Evolutionary conservation across 306 rosid genomes (phyloP), one percentile per base, ranked within the genome.

Genomic region (Albizia julibrissin): DNA sequence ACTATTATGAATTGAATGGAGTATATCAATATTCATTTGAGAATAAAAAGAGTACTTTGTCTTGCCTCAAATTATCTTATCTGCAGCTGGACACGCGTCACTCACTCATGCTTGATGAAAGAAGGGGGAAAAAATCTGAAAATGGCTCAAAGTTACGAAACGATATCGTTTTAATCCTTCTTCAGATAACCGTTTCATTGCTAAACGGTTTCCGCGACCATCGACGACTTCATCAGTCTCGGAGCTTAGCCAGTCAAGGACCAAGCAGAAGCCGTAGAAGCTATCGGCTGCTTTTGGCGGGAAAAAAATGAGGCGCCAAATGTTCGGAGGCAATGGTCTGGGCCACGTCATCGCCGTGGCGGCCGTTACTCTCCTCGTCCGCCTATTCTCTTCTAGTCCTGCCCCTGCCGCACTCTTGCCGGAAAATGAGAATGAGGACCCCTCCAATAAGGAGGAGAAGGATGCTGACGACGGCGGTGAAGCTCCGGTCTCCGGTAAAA

Each of bases 301-400:
- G 90, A 87, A 91, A 80, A 92, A 65, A 72, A 84, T 37, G 14
- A 0, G 87, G 65, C 85, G 82, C 73, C 93, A 91, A 84, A 40
- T 86, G 76, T 39, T 93, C 50, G 91, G 93, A 33, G 90, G 92
- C 52, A 89, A 86, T 67, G 93, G 96, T 33, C 18, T 95, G 1
- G 97, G 91, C 54, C 97, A 89, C 85, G 84, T 91, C 47, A 84
- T 91, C n/a, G 83, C 88, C 33, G 95, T 97, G 62, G 87, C 92
- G 19, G 93, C 98, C 24, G 85, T 86, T 0, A 92, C 95, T 21
- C 58, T 95, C 34, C 86, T 95, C 13, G 43, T 93, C 87, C 99
- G 99, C 47, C 79, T 90, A 72, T 85, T 95, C 89, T 84, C 94
- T 37, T 88, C 88, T 29, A 92, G 92, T 29, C 93, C 94, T 6